Base-by-base conservation (phyloP, 2,329 filamentous ascomycete genomes). In the Diaporthe citrichinensis region DNA sequence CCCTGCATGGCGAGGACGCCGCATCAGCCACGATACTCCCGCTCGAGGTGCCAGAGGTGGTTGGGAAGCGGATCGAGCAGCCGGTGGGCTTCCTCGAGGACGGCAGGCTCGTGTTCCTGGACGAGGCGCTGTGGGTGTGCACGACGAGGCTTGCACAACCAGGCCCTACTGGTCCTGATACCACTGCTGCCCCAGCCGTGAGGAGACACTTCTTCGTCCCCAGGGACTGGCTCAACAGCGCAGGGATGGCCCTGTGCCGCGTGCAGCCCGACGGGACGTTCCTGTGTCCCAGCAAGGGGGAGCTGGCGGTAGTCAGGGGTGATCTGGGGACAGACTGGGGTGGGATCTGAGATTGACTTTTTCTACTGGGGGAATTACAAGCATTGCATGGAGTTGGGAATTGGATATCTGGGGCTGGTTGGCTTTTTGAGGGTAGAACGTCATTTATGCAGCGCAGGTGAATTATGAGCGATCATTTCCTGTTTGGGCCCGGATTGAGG, bases 151-250 rank as follows among this genome's bases (percentile, higher is more conserved):
- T 77, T 3, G 8, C n/a, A 12, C 9, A 39, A 8, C 39, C 53
- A 0, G 58, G 41, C 28, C n/a, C 51, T 0, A 39, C 59, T 10
- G 44, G 31, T 6, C 39, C 61, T 20, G 59, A 46, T 44, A 25
- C 23, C 4, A n/a, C 36, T 7, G 36, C n/a, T 31, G 15, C n/a
- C 9, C 34, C 49, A 7, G 4, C 23, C 1, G 49, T 78, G 6
- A 77, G 46, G n/a, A 73, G 77, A 20, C 78, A 80, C 59, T 80
- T 80, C 61, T 80, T 80, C 41, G 28, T 80, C 7, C 79, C 79
- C 5, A 74, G 75, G 1, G 79, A 80, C 74, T 80, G 79, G 79
- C 65, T 80, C 17, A 78, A 76, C 5, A 71, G 68, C 14, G 41
- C 74, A 7, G 77, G 71, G 5, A 62, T 79, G 57, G 68, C 65